A percentile compares a stretch with the other conserved stretches of the same genome.
These are phyloP conservation scores for Neofusicoccum ribis DNA, from an alignment of 2,329 filamentous ascomycete genomes.

Conservation along the genomic window DNA sequence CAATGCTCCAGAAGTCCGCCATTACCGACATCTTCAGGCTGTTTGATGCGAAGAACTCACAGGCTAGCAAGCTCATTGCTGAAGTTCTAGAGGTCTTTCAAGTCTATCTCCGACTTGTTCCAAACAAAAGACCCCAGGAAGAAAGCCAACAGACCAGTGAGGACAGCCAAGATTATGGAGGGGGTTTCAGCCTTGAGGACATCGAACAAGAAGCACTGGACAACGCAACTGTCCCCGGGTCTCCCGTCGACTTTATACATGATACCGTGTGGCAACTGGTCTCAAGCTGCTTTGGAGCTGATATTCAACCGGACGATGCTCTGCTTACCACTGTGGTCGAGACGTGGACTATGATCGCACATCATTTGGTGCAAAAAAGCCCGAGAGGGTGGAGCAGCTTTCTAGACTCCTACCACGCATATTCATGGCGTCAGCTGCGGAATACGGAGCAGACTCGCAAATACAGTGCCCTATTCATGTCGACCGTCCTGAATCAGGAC, in stretches of 20 bases:
- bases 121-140: conserved; percentile 25
- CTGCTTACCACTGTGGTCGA: conserved; percentile 55
- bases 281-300: conserved; percentile 63
- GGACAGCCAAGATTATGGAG: conserved; percentile 66
- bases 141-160: conserved; percentile 46
- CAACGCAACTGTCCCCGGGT: conserved; percentile 19
- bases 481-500: conserved; percentile 42
- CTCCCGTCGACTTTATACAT: conserved; percentile 44
- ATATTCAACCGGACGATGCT: conserved; percentile 54
- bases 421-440: conserved; percentile 51
- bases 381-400: conserved; percentile 57
- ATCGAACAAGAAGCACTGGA: conserved; percentile 25
- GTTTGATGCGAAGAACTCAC: conserved; percentile 51
- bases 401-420: conserved; percentile 53
- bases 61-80: conserved; percentile 47
- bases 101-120: conserved; percentile 24
- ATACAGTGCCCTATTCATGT: conserved; percentile 47
- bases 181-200: conserved; percentile 57
- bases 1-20: conserved; percentile 46
- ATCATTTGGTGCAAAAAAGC: conserved; percentile 47
- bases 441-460: conserved; percentile 48
- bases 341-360: conserved; percentile 55
- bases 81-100: conserved; percentile 53
- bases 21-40: conserved; percentile 51
- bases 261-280: conserved; percentile 55